Evolutionary conservation across 1,284 basidiomycete genomes (phyloP).

Genomic region (Leucoagaricus sp.): DNA sequence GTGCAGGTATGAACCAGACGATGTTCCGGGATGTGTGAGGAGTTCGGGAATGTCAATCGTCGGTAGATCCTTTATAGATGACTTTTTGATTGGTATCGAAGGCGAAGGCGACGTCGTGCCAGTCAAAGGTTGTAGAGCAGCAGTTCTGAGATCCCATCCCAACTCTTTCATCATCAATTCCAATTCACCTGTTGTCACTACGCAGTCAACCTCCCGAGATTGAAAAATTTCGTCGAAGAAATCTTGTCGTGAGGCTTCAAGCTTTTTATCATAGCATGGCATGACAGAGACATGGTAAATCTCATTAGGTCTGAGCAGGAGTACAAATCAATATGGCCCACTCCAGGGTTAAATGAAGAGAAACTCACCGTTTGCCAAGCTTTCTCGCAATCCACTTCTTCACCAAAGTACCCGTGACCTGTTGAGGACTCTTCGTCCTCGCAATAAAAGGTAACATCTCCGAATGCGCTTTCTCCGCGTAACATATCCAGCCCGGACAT

Average conservation of each 20-base stretch:
- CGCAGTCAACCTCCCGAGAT: constrained; percentile 95
- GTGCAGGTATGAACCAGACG: constrained; percentile 94
- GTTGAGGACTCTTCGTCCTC: constrained; percentile 89
- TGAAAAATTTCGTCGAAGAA: constrained; percentile 82
- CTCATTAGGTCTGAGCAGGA: constrained; percentile 62
- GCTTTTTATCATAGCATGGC: constrained; percentile 99
- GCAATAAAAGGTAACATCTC: constrained; percentile 93
- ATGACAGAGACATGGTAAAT: constrained; percentile 97
- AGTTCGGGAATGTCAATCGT: constrained; percentile 63
- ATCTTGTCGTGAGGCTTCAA: constrained; percentile 93
- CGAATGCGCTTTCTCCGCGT: constrained; percentile 96
- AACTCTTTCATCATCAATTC: constrained; percentile 85
- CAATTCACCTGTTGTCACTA: constrained; percentile 96
- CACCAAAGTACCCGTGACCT: constrained; percentile 91
- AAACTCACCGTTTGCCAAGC: constrained; percentile 66
- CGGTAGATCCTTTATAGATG: constrained; percentile 1
- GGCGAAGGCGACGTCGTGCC: neutral
- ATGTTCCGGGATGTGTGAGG: constrained; percentile 79
- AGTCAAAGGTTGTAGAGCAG: constrained; percentile 37
- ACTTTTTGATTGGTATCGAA: constrained; percentile 25
- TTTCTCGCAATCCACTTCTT: constrained; percentile 79
- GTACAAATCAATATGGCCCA: neutral
- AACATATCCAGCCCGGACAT: constrained; percentile 99
- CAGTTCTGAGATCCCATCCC: constrained; percentile 72
- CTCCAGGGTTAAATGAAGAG: neutral